A percentile compares a stretch with the other conserved stretches of the same genome.
Evolutionary conservation across 2,329 filamentous ascomycete species (phyloP).

Genomic region (Bipolaris gigantea): DNA sequence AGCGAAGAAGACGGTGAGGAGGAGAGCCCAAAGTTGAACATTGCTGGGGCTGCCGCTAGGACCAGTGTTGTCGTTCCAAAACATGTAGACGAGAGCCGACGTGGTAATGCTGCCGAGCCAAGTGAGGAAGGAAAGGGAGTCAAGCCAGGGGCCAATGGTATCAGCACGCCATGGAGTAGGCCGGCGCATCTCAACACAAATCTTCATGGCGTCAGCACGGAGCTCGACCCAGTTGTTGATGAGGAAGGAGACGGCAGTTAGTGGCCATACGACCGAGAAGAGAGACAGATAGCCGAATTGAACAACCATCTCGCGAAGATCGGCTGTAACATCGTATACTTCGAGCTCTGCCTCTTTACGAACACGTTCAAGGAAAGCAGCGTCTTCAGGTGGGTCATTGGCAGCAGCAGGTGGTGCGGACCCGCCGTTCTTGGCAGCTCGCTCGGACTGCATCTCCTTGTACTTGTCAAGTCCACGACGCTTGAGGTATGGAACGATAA

Average conservation of each 20-base stretch:
- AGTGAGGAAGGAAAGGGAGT: conserved; percentile 82
- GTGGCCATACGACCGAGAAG: conserved; percentile 91
- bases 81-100: conserved; percentile 86
- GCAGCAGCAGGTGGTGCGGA: conserved; percentile 52
- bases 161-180: conserved; percentile 89
- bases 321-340: conserved; percentile 84
- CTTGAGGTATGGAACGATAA: conserved; percentile 83
- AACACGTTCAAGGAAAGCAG: conserved; percentile 76
- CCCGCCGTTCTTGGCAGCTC: conserved; percentile 60
- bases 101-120: conserved; percentile 92
- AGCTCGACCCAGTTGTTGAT: conserved; percentile 97
- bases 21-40: conserved; percentile 77
- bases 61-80: conserved; percentile 69
- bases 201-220: conserved; percentile 91
- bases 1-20: conserved; percentile 79
- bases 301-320: conserved; percentile 71
- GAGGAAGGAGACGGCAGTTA: conserved; percentile 86
- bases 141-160: conserved; percentile 91
- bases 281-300: conserved; percentile 82
- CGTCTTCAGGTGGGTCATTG: conserved; percentile 75
- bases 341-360: conserved; percentile 80
- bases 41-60: conserved; percentile 67
- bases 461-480: conserved; percentile 76
- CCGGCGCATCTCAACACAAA: conserved; percentile 83
- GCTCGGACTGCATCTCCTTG: conserved; percentile 68